Base-by-base conservation (phyloP, 345 rosid genomes). In the Turritis glabra region DNA sequence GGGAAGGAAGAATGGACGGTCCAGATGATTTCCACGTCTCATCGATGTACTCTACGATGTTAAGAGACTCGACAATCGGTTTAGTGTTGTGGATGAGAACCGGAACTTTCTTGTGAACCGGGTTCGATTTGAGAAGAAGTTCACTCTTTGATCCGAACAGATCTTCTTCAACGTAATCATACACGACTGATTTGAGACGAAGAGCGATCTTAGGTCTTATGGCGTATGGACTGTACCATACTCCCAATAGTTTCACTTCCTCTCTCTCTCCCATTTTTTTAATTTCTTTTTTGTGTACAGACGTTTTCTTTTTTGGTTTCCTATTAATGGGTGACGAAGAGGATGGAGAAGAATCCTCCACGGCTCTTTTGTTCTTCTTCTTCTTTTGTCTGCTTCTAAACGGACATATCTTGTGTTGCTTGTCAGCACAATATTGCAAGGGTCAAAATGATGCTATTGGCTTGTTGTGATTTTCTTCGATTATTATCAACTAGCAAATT, bases 1-100 rank as follows among this genome's bases (percentile, higher is more conserved):
- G 81, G 0, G 89, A 77, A 11, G 92, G 90, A 5, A 87, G 88
- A 55, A 90, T 82, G 26, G 87, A 67, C 2, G 82, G 87, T 30
- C 76, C 80, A 25, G 85, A 67, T 37, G 91, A 68, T 25, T 25
- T 67, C 93, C 93, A 90, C 19, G 44, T 65, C 78, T 85, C 93
- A 19, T 90, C 90, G 33, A 90, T 61, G 76, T 90, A 90, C 11
- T 62, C 58, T 2, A 48, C 58, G n/a, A 65, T 48, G 32, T 48
- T 65, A 4, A 65, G 70, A 48, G 70, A 48, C 65, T 84, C 84
- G 21, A 64, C 32, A 38, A 81, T 21, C 8, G 85, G 69, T 40
- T 59, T 81, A 33, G 58, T 72, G 1, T 61, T 65, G 70, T 79
- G 87, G 57, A 77, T 15, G 8, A 84, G 74, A 8, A 84, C 84